Conservation (phyloP, 106 monocot genomes). For the Acanthochlamys bracteata region DNA sequence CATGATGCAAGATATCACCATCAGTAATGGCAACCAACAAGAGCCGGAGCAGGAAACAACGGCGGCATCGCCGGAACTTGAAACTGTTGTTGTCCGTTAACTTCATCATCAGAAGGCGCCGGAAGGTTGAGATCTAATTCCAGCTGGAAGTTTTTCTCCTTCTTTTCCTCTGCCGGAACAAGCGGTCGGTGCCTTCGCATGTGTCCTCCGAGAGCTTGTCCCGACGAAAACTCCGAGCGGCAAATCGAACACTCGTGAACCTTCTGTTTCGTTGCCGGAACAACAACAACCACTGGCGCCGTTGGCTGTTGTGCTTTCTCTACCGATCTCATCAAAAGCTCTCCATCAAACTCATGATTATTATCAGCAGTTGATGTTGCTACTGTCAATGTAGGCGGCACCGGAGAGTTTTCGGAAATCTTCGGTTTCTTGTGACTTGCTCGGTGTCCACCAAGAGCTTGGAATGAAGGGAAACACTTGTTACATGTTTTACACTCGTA, state of each 20-base stretch:
- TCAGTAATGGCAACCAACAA: conserved; percentile 34
- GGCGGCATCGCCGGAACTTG: conserved; percentile 3
- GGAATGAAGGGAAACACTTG: conserved; percentile 10
- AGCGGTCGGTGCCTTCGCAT: conserved; percentile 37
- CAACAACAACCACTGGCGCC: no score
- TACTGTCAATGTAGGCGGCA: not conserved
- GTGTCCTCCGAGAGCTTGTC: conserved; percentile 45
- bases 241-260: conserved; percentile 41
- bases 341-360: no score
- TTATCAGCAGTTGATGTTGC: no score
- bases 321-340: not conserved
- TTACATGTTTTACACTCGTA: conserved; percentile 11
- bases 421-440: conserved; percentile 6
- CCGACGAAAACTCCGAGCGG: conserved; percentile 33
- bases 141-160: conserved; percentile 8
- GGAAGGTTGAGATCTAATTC: conserved; percentile 37
- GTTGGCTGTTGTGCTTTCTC: not conserved
- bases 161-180: not conserved
- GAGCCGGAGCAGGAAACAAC: conserved; percentile 15
- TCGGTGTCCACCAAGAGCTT: conserved; percentile 7
- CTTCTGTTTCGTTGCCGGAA: conserved; percentile 10
- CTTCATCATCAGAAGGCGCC: conserved; percentile 21
- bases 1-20: not conserved
- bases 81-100: not conserved
- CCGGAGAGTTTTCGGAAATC: not conserved